These are phyloP conservation scores for Cyphellophora europaea DNA, from an alignment of 2,329 filamentous ascomycete species.

Conservation along the genomic window DNA sequence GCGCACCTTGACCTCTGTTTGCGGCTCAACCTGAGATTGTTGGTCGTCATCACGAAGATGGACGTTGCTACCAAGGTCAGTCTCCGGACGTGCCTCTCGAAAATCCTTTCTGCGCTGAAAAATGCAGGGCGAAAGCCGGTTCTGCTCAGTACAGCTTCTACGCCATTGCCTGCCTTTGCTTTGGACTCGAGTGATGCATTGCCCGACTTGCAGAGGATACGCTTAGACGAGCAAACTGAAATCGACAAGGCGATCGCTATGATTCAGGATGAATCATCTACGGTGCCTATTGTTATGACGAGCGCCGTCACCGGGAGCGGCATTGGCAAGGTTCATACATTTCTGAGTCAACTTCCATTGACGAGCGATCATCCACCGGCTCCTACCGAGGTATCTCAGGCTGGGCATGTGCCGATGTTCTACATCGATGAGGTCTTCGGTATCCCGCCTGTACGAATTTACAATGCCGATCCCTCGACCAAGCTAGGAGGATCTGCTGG, in stretches of 20 bases:
- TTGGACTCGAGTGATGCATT: conserved; percentile 38
- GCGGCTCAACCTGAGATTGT: conserved; percentile 65
- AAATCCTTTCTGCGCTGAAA: conserved; percentile 70
- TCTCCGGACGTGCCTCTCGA: conserved; percentile 61
- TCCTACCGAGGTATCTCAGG: too few species aligned
- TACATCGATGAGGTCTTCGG: conserved; percentile 87
- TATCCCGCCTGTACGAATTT: conserved; percentile 54
- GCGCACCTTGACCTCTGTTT: conserved; percentile 80
- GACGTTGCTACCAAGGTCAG: conserved; percentile 70
- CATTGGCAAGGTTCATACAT: conserved; percentile 70
- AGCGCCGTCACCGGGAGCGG: conserved; percentile 80
- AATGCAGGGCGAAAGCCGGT: conserved; percentile 62
- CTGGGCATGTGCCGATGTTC: conserved; percentile 51
- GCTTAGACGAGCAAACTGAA: conserved; percentile 46
- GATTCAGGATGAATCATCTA: conserved; percentile 29
- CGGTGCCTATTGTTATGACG: conserved; percentile 78
- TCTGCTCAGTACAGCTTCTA: conserved; percentile 43
- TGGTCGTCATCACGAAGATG: conserved; percentile 81
- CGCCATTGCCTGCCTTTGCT: conserved; percentile 2
- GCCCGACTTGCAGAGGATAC: conserved; percentile 48
- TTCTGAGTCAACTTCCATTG: conserved; percentile 62
- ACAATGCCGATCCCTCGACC: conserved; percentile 19
- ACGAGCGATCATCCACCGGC: conserved; percentile 10
- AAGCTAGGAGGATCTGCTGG: conserved; percentile 30
- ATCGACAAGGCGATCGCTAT: conserved; percentile 46